phyloP scores from a whole-genome alignment of 768 basidiomycete genomes.

The Boletus edulis region DNA sequence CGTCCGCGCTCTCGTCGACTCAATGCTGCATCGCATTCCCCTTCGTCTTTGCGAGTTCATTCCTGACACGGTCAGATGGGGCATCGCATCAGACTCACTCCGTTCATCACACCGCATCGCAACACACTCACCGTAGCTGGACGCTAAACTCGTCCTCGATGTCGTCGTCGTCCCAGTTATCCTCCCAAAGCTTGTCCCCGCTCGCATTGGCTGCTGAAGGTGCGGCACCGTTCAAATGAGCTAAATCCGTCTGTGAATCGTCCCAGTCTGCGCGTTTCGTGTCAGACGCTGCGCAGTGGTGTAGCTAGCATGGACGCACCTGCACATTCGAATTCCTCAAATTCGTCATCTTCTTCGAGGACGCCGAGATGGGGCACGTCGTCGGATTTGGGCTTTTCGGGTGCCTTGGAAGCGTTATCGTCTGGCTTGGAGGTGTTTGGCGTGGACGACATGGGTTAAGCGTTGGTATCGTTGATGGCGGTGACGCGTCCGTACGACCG shows the following conservation, averaged over 20 bases:
- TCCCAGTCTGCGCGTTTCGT: conserved; percentile 73
- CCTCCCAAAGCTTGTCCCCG: conserved; percentile 96
- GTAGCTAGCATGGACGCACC: no score
- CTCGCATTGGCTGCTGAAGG: conserved; percentile 76
- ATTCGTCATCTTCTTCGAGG: conserved; percentile 97
- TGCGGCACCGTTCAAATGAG: conserved; percentile 69
- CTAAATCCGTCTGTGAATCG: conserved; percentile 78
- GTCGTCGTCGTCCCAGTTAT: conserved; percentile 99
- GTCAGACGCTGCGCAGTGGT: no score
- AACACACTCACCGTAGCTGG: conserved; percentile 69
- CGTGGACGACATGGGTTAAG: conserved; percentile 39
- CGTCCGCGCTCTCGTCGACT: background rate
- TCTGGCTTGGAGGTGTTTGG: conserved; percentile 47
- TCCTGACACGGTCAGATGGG: conserved; percentile 36
- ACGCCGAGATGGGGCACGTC: conserved; percentile 72
- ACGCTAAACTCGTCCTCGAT: conserved; percentile 97
- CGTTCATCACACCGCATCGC: no score
- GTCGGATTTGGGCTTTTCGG: conserved; percentile 42
- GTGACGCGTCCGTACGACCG: conserved; percentile 15
- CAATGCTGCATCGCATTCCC: conserved; percentile 57
- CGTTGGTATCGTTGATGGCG: background rate
- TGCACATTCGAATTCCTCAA: conserved; percentile 87
- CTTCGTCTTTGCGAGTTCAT: conserved; percentile 61
- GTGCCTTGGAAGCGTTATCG: conserved; percentile 25
- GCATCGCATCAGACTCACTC: no score